These are phyloP conservation scores for Ceratocystis variospora DNA, from an alignment of 2,329 filamentous ascomycete species.

Conservation along the genomic window DNA sequence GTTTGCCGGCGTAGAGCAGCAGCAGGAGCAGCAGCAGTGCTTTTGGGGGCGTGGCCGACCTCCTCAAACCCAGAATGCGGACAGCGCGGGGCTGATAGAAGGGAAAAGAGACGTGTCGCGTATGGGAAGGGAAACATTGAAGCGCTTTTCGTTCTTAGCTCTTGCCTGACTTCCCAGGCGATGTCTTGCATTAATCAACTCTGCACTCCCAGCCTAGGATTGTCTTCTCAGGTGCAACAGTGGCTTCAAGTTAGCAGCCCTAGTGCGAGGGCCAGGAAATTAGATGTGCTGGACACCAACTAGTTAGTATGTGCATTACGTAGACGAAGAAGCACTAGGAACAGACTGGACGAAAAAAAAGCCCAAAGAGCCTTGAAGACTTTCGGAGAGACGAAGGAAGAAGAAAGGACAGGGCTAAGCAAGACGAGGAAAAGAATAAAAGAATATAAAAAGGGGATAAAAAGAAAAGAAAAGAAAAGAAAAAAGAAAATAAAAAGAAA, in stretches of 20 bases:
- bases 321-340: background rate
- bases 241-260: background rate
- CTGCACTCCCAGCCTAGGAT: background rate
- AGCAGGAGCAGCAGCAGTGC: too few species aligned
- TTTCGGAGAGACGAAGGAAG: background rate
- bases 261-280: background rate
- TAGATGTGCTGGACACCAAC: background rate
- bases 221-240: background rate
- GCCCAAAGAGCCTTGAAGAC: background rate
- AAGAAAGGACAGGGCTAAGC: background rate
- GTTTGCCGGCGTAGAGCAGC: too few species aligned
- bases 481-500: too few species aligned
- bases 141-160: background rate
- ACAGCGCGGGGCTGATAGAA: background rate
- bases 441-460: too few species aligned
- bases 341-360: background rate
- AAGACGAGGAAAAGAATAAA: too few species aligned
- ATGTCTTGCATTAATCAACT: background rate
- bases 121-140: background rate
- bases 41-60: background rate
- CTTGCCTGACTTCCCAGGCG: background rate
- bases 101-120: background rate
- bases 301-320: background rate
- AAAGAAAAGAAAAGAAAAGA: too few species aligned
- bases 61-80: background rate